phyloP scores from a whole-genome alignment of 441 rosid genomes.

The Isatis lusitanica region DNA sequence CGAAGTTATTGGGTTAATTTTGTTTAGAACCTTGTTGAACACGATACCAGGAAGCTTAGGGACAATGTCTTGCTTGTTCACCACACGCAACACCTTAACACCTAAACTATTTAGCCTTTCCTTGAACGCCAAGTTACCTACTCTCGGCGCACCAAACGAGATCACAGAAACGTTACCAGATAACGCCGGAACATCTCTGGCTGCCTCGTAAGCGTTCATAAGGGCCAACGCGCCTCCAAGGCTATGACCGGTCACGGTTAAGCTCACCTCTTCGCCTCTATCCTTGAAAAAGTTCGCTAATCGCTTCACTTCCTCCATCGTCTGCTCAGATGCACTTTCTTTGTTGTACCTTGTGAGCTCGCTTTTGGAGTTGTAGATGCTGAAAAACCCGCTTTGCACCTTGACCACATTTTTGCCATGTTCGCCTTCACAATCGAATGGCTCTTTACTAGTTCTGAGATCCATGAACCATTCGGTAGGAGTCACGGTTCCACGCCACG shows the following conservation, averaged over 20 bases:
- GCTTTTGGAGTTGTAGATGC: conserved; percentile 59
- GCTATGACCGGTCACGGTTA: conserved; percentile 63
- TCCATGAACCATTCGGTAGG: conserved; percentile 77
- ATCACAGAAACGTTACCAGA: conserved; percentile 46
- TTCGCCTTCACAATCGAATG: conserved; percentile 25
- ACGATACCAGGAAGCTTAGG: conserved; percentile 61
- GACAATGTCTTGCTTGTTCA: conserved; percentile 55
- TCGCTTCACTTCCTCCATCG: conserved; percentile 52
- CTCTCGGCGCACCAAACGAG: conserved; percentile 63
- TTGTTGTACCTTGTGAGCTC: conserved; percentile 61
- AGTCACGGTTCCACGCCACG: conserved; percentile 82
- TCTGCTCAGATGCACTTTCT: conserved; percentile 70
- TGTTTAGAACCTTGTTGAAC: conserved; percentile 46
- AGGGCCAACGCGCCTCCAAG: conserved; percentile 64
- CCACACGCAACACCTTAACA: conserved; percentile 51
- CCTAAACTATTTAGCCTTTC: conserved; percentile 43
- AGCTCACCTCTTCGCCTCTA: conserved; percentile 57
- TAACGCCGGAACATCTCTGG: conserved; percentile 39
- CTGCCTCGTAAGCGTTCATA: conserved; percentile 53
- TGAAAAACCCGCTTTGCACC: conserved; percentile 65
- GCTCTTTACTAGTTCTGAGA: conserved; percentile 48
- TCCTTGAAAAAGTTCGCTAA: conserved; percentile 38
- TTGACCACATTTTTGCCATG: conserved; percentile 40
- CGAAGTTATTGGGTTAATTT: conserved; percentile 45
- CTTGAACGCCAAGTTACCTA: conserved; percentile 53